Evolutionary conservation across 768 basidiomycete species (phyloP), one percentile per base, ranked within the genome.

Genomic region (Lactifluus hygrophoroides): DNA sequence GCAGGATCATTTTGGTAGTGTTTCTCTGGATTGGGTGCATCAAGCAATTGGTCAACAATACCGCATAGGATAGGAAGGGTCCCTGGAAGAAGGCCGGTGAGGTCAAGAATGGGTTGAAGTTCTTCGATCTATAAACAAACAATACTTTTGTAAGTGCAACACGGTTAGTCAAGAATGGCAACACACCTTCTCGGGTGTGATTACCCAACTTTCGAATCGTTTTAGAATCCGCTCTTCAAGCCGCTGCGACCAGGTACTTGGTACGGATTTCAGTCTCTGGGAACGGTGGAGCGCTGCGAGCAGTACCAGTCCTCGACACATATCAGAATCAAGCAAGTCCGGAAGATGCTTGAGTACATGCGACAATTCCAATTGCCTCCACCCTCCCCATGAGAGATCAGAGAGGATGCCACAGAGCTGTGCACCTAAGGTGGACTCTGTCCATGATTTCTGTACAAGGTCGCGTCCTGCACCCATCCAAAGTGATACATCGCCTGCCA

Each of bases 331-430:
- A 14, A 83, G 65, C 21, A 84, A 65, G 47, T 74, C 74, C 3
- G 74, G 70, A 2, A 79, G 80, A 30, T 74, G 72, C 63, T 80
- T 81, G 14, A 82, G 64, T n/a, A 89, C 66, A 13, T 76, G 69
- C 1, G 88, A 85, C 2, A 85, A 67, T 14, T 79, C 86, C 10
- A 90, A 69, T 32, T 81, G 73, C 67, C 83, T 88, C 88, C 88
- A 91, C 2, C 88, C 90, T 19, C 81, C 81, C 86, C 88, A 92
- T 0, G 75, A 76, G 5, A 84, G 70, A 48, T 85, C 83, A 2
- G 83, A 77, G 7, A 91, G 77, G 5, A 78, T 73, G 0, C 84
- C 83, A 28, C 81, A 77, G 5, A 91, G 70, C 30, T 77, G 75
- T 2, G 83, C 61, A 1, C 78, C 80, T 58, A 87, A 82, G 7